Conservation (phyloP, 768 basidiomycete species). For the Trametes maxima region DNA sequence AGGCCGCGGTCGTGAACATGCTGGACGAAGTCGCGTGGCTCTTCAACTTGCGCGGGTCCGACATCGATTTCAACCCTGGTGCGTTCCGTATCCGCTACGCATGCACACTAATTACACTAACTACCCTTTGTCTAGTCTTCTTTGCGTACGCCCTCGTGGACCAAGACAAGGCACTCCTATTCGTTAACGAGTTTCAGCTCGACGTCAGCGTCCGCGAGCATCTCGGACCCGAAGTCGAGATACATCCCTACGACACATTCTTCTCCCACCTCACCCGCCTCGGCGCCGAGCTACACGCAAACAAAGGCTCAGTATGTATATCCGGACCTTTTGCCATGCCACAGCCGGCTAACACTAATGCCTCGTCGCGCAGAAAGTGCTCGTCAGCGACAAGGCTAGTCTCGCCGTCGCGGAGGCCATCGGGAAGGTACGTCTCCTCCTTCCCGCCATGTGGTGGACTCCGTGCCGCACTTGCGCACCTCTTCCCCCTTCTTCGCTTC, state of each 20-base stretch:
- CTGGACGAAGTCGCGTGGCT: conserved; percentile 96
- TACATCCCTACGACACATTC: conserved; percentile 71
- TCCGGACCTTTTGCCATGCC: background rate
- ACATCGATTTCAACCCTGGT: conserved; percentile 89
- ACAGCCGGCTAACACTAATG: background rate
- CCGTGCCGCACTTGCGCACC: background rate
- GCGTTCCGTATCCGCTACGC: background rate
- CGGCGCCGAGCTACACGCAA: conserved; percentile 36
- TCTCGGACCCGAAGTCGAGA: conserved; percentile 61
- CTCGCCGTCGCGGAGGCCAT: conserved; percentile 83
- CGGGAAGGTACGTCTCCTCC: conserved; percentile 53
- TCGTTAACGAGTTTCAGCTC: conserved; percentile 59
- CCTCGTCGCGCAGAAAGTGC: conserved; percentile 59
- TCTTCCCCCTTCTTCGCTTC: background rate
- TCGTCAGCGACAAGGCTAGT: conserved; percentile 77
- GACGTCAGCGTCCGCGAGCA: conserved; percentile 50
- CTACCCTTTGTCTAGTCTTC: conserved; percentile 58
- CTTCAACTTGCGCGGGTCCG: conserved; percentile 89
- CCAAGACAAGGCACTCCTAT: conserved; percentile 57
- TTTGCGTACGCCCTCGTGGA: conserved; percentile 89
- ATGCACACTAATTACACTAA: background rate
- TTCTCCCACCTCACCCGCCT: conserved; percentile 63
- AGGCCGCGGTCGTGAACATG: conserved; percentile 81
- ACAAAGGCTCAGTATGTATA: conserved; percentile 33
- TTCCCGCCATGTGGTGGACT: background rate